A percentile compares a stretch with the other conserved stretches of the same genome.
phyloP scores from a whole-genome alignment of 73 alveolate species.

The Blepharisma stoltei region DNA sequence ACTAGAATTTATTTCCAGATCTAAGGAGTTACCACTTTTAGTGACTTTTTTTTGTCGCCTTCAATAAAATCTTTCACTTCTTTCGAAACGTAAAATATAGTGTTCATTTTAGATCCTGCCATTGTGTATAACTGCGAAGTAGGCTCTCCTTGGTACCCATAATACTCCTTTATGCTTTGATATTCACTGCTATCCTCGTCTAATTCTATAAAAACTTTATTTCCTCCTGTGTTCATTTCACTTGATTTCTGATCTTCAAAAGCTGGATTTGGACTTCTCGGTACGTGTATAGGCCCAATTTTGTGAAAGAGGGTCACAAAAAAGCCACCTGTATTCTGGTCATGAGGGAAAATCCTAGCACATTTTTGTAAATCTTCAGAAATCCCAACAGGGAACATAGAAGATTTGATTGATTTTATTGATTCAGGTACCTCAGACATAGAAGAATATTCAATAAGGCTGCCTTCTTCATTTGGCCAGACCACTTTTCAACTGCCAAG shows the following conservation, averaged over 20 bases:
- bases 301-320: background rate
- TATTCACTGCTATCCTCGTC: slow-evolving; percentile 55
- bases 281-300: background rate
- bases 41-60: slow-evolving; percentile 47
- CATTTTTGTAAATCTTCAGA: background rate
- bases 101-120: slow-evolving; percentile 49
- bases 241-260: no score
- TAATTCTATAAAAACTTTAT: no score
- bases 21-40: slow-evolving; percentile 32
- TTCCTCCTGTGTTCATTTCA: no score
- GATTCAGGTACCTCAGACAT: background rate
- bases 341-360: background rate
- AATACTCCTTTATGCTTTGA: slow-evolving; percentile 61
- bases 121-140: slow-evolving; percentile 63
- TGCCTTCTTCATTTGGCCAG: background rate
- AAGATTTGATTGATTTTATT: background rate
- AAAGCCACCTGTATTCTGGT: slow-evolving; percentile 1
- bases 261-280: no score
- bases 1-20: no score
- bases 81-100: slow-evolving; percentile 55
- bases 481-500: background rate
- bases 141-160: slow-evolving; percentile 66
- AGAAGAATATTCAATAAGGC: background rate
- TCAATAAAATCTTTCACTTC: slow-evolving; percentile 62
- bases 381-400: background rate